phyloP scores from a whole-genome alignment of 176 grass and related monocot genomes.

The Bonia amplexicaulis region DNA sequence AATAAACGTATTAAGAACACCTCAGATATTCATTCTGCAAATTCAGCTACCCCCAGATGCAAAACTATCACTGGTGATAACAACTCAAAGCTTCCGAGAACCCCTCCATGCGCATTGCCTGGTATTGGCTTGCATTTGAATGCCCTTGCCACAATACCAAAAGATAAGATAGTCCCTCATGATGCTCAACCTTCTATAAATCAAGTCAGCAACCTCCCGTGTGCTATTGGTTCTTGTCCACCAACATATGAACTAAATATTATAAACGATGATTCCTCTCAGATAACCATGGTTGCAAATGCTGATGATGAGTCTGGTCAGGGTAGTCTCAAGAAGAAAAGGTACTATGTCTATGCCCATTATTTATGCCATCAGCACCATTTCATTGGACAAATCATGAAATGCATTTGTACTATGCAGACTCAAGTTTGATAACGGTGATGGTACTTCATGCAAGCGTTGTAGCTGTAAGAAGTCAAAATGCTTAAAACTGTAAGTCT shows the following conservation, averaged over 20 bases:
- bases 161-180: constrained; percentile 43
- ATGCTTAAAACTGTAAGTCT: constrained; percentile 89
- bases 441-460: constrained; percentile 73
- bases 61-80: constrained; percentile 49
- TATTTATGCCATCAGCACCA: constrained; percentile 1
- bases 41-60: constrained; percentile 44
- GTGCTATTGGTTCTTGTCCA: constrained; percentile 34
- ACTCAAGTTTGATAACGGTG: constrained; percentile 66
- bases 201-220: constrained; percentile 35
- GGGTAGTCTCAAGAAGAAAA: constrained; percentile 85
- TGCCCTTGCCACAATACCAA: constrained; percentile 66
- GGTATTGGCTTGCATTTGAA: constrained; percentile 99
- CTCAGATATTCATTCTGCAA: constrained; percentile 31
- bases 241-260: constrained; percentile 31
- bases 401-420: constrained; percentile 44
- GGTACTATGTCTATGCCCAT: constrained; percentile 49
- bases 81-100: constrained; percentile 49
- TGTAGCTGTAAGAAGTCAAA: constrained; percentile 99
- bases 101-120: constrained; percentile 62
- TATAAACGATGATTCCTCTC: constrained; percentile 26
- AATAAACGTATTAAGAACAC: constrained; percentile 34
- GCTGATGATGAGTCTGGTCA: constrained; percentile 30
- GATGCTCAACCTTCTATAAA: constrained; percentile 30
- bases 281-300: constrained; percentile 19
- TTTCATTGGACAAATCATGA: constrained; percentile 31